Conservation (phyloP, 176 grass and related monocot genomes). For the Ananas comosus region DNA sequence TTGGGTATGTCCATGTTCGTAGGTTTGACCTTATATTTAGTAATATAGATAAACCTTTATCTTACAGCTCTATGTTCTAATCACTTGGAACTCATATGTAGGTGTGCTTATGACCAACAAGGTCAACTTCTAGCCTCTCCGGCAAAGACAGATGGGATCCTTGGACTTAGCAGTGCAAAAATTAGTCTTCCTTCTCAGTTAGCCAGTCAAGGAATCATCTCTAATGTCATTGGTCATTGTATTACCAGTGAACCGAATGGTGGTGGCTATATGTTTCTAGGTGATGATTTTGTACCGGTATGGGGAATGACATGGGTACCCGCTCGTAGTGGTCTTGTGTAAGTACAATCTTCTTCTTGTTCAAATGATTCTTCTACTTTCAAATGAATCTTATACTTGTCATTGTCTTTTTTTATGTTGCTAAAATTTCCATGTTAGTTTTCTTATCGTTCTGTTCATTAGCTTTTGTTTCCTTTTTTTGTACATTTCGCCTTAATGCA, state of each 20-base stretch:
- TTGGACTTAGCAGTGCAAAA: slow-evolving; percentile 52
- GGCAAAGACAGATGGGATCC: slow-evolving; percentile 57
- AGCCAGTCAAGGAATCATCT: slow-evolving; percentile 49
- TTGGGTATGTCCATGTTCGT: slow-evolving; percentile 48
- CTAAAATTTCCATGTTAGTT: too few species aligned
- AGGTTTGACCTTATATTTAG: slow-evolving; percentile 4
- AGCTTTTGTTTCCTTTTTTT: too few species aligned
- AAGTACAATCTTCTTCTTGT: slow-evolving; percentile 22
- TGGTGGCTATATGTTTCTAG: slow-evolving; percentile 81
- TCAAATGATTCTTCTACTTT: not conserved
- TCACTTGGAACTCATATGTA: slow-evolving; percentile 18
- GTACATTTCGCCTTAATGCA: too few species aligned
- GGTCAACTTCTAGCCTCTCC: slow-evolving; percentile 47
- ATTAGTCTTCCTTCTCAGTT: slow-evolving; percentile 74
- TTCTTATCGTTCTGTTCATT: too few species aligned
- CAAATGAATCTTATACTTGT: too few species aligned
- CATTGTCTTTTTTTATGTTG: too few species aligned
- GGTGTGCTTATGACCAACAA: slow-evolving; percentile 89
- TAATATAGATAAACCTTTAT: not conserved
- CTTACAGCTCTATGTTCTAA: slow-evolving; percentile 5
- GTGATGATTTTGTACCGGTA: slow-evolving; percentile 60
- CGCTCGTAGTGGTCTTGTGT: slow-evolving; percentile 50
- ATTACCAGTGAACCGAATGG: slow-evolving; percentile 41
- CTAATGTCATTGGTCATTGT: slow-evolving; percentile 70
- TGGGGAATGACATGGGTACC: slow-evolving; percentile 88